Evolutionary conservation across 169 alveolate genomes (phyloP), one percentile per base, ranked within the genome.

Genomic region (Plasmodium knowlesi): DNA sequence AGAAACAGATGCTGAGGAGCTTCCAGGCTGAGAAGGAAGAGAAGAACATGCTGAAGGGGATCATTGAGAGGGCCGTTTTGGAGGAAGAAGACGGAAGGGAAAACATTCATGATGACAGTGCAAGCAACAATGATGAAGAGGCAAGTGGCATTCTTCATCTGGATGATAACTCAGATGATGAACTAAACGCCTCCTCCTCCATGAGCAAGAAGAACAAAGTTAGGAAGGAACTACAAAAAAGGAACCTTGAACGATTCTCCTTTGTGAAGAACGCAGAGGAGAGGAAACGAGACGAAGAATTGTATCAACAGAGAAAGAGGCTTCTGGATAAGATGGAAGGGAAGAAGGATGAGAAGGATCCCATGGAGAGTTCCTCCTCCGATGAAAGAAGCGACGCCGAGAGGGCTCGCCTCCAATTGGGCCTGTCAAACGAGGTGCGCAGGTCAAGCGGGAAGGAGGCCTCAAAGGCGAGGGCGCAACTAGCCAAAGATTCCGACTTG

Each of bases 261-360:
- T 88, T 88, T 88, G 82, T 88, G 41, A 78, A 39, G 43, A 88
- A 88, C 81, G 94, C 94, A 0, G 89, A 88, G 46, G 94, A 88
- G 28, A 54, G 30, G 28, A 88, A 88, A 61, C 57, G 50, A 34
- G 82, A 88, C n/a, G 94, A 88, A 0, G 76, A 76, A 25, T 57
- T 78, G 19, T 54, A 61, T 61, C 41, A 88, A 37, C 41, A 80
- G 34, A 88, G 94, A 61, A 88, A 88, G 53, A 39, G 41, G 12
- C 39, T 88, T 32, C 54, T 88, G 6, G 28, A 39, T 25, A 88
- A 57, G 46, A 0, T 67, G 3, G 83, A 79, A 19, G 46, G 81
- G 3, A 32, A 0, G 19, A 39, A 5, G 25, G 76, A 84, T 10
- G 83, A 73, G 41, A 50, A 76, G 30, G 79, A 85, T 53, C 22